Evolutionary conservation across 1,284 basidiomycete species (phyloP).

Genomic region (Fistulinella cinereoalba): DNA sequence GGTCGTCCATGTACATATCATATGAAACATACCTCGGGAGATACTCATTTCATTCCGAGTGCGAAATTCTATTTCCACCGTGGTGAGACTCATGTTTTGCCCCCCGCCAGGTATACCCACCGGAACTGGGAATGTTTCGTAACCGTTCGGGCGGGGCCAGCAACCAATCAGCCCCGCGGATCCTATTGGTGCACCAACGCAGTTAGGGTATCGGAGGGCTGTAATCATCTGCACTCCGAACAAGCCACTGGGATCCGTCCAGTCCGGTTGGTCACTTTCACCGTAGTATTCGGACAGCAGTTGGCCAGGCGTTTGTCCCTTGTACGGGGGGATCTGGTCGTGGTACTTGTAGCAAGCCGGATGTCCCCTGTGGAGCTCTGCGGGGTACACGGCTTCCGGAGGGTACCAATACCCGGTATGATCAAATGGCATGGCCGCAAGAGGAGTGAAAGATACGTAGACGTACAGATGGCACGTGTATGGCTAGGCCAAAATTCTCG

Average conservation of each 20-base stretch:
- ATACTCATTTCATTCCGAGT: too few relatives aligned
- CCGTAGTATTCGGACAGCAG: background rate
- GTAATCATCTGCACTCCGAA: background rate
- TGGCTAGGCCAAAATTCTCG: too few relatives aligned
- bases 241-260: too few relatives aligned
- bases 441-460: background rate
- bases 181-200: background rate
- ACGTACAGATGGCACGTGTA: background rate
- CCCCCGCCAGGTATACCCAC: background rate
- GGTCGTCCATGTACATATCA: too few relatives aligned
- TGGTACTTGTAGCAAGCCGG: background rate
- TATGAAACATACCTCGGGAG: too few relatives aligned
- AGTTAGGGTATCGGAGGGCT: fast-evolving
- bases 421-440: background rate
- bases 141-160: background rate
- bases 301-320: background rate
- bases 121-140: background rate
- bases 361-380: background rate
- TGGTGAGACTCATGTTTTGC: background rate
- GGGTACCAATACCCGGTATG: background rate
- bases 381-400: background rate
- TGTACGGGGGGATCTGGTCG: background rate
- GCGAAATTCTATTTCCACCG: slow-evolving; percentile 4
- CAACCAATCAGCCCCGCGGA: background rate
- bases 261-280: too few relatives aligned